These are phyloP conservation scores for Bjerkandera adusta DNA, from an alignment of 1,284 basidiomycete species.

Conservation along the genomic window DNA sequence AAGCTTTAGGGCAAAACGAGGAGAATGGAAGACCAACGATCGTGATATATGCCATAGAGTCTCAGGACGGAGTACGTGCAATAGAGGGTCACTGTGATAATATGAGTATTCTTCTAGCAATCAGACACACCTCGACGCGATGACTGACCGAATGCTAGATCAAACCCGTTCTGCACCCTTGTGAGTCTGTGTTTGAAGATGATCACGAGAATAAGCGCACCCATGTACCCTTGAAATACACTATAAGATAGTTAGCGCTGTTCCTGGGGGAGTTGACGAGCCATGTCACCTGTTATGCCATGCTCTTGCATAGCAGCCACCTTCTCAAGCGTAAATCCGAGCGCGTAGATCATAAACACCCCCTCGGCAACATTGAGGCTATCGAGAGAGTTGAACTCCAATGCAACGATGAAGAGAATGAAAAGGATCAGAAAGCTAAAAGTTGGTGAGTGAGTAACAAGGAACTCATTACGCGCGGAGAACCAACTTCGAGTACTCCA, in stretches of 20 bases:
- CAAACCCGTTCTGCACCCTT: slow-evolving; percentile 77
- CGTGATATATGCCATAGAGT: slow-evolving; percentile 66
- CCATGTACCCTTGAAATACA: slow-evolving; percentile 83
- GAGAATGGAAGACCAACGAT: slow-evolving; percentile 43
- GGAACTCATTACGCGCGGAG: not conserved
- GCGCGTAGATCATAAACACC: slow-evolving; percentile 80
- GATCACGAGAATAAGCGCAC: slow-evolving; percentile 37
- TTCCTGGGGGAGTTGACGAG: not conserved
- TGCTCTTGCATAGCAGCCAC: slow-evolving; percentile 94
- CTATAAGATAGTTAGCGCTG: slow-evolving; percentile 37
- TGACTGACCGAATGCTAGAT: slow-evolving; percentile 73
- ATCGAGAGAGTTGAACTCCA: slow-evolving; percentile 69
- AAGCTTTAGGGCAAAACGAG: not conserved
- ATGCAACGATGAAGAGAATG: slow-evolving; percentile 77
- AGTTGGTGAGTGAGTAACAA: not conserved
- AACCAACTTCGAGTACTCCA: slow-evolving; percentile 81
- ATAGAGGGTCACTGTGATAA: slow-evolving; percentile 69
- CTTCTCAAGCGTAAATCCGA: slow-evolving; percentile 91
- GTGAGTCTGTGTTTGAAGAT: not conserved
- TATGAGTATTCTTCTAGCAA: not conserved
- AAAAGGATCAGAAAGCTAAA: slow-evolving; percentile 82
- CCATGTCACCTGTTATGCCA: slow-evolving; percentile 67
- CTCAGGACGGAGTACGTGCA: slow-evolving; percentile 73
- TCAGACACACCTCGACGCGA: not conserved
- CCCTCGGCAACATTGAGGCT: slow-evolving; percentile 64